Evolutionary conservation across 371 early-diverging fungal species (phyloP), one percentile per base, ranked within the genome.

Genomic region (Rhizopus arrhizus): DNA sequence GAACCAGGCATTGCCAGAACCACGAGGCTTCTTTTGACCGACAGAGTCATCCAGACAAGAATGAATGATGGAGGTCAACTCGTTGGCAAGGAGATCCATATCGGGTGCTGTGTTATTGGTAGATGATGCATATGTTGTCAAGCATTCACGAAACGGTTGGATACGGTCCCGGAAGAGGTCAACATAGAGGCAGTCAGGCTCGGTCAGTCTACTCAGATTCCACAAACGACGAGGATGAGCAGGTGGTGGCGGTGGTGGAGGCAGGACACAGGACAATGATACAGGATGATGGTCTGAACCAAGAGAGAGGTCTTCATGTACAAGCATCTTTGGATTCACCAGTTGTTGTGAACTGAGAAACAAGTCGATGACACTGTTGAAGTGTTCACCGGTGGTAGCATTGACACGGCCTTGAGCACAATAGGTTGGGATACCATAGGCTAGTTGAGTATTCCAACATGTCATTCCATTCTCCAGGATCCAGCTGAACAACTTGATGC

Each of bases 191-290:
- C 41, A 36, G 15, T 49, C 58, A 34, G 45, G 42, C 43, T 58
- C 58, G 38, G n/a, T 3, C 16, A 58, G 29, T 4, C 48, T 9
- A 49, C 46, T 38, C 32, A 58, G 31, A 31, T 50, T 49, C 58
- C 58, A 58, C 5, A 58, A 31, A 38, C 38, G 50, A 1, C 58
- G 49, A 6, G 58, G 50, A 13, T 58, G 58, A 31, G 31, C 29
- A 4, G 58, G 15, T 7, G 41, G 4, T 9, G 58, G 40, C 3
- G 58, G 58, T 2, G n/a, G 10, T 6, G 38, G 4, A 29, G 38
- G 3, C 12, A 38, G 8, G 5, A 31, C 28, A 32, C 35, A 58
- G n/a, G 31, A 40, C 2, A 58, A 16, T 32, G 50, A 29, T 5
- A 58, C 40, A 10, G 50, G 58, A 9, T 31, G n/a, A 10, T 49